Percentiles rank a stretch among this genome's conserved stretches.
Evolutionary conservation across 2,329 filamentous ascomycete species (phyloP).

Genomic region (Aspergillus uvarum): DNA sequence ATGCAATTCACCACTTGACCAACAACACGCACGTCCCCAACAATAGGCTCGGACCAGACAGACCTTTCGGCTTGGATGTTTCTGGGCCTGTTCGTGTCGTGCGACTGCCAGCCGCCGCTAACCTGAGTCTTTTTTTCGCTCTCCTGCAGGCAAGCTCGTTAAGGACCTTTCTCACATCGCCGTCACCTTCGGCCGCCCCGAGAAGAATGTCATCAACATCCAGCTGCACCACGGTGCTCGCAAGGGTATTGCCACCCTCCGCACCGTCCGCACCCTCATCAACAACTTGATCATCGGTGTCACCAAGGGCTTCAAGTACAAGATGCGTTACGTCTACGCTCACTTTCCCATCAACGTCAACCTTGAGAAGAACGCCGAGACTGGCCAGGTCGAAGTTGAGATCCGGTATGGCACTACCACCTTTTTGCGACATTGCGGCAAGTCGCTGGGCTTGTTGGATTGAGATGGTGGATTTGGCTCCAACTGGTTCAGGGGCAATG

Average conservation of each 20-base stretch:
- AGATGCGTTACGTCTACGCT: slow-evolving; percentile 99
- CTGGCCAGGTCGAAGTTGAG: slow-evolving; percentile 85
- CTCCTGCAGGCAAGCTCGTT: slow-evolving; percentile 74
- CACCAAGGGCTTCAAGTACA: slow-evolving; percentile 99
- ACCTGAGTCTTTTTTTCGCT: slow-evolving; percentile 13
- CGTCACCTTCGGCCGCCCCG: slow-evolving; percentile 88
- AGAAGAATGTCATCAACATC: slow-evolving; percentile 86
- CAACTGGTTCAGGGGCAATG: background rate
- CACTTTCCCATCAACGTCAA: slow-evolving; percentile 99
- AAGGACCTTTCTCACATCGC: slow-evolving; percentile 97
- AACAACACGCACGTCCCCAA: background rate
- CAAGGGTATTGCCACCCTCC: slow-evolving; percentile 97
- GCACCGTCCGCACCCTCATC: slow-evolving; percentile 96
- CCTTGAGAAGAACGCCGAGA: slow-evolving; percentile 93
- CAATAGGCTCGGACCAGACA: background rate
- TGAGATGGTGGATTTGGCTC: background rate
- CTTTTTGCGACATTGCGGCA: background rate
- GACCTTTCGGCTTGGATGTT: background rate
- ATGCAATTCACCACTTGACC: slow-evolving; percentile 38
- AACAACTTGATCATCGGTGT: slow-evolving; percentile 98
- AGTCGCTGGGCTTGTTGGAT: background rate
- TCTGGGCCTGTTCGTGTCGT: background rate
- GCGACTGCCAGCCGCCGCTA: slow-evolving; percentile 18
- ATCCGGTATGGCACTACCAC: slow-evolving; percentile 71
- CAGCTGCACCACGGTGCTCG: slow-evolving; percentile 97